Evolutionary conservation across 2,329 filamentous ascomycete species (phyloP), one percentile per base, ranked within the genome.

Genomic region (Talaromyces verruculosus): DNA sequence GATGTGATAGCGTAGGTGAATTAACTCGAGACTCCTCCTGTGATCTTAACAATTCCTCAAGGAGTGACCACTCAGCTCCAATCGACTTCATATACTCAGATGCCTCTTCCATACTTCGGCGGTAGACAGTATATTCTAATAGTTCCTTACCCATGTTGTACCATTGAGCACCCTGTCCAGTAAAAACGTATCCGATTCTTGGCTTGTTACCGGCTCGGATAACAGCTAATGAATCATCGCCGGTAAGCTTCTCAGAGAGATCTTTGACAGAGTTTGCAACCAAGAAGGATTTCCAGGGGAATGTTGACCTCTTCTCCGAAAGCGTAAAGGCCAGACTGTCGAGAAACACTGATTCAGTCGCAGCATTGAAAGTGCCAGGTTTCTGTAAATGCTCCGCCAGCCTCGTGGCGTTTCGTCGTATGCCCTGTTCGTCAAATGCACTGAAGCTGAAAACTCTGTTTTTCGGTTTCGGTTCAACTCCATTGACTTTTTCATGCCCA

Each of bases 1-100:
- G 70, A n/a, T 76, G 75, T 6, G 69, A 71, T 2, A 75, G 69
- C 19, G 72, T 70, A 0, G 75, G 71, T 0, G 70, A 57, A 45
- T 73, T 69, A 8, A 78, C 68, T 5, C 66, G 65, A 0, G 72
- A 67, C 2, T 59, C n/a, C 13, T 69, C n/a, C 37, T 65, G 64
- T 13, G 69, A 67, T 11, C 66, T 68, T 2, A 69, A 39, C 1
- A 75, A 65, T 55, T 77, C 74, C 2, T 76, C 72, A 6, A 72
- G 66, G 3, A 73, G 53, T 30, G 64, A 71, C 70, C 69, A 75
- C 2, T 68, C 64, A 45, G 70, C 70, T 37, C 73, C 73, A 5
- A 76, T 68, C 17, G 68, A 59, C 1, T 63, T 66, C 53, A 75
- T 65, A n/a, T 69, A 72, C 2, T 70, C 59, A 8, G 69, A 70